Evolutionary conservation across 2,329 filamentous ascomycete genomes (phyloP).

Genomic region (Chaetothyriales sp.): DNA sequence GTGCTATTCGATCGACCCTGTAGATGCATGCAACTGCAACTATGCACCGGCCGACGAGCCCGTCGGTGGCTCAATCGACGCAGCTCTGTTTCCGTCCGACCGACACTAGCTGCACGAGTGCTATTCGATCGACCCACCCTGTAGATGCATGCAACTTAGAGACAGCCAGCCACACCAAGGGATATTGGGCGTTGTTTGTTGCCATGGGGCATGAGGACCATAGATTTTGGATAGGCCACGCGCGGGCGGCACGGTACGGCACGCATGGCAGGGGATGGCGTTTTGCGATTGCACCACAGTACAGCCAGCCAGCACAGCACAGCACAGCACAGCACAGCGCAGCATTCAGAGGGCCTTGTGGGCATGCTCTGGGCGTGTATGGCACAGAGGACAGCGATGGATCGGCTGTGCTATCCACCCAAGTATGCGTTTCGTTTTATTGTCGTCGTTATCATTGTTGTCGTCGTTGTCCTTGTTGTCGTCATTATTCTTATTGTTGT

Average conservation of each 20-base stretch:
- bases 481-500: too few species aligned
- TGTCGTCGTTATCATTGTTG: too few species aligned
- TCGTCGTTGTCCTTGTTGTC: too few species aligned
- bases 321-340: background rate
- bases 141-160: constrained; percentile 1
- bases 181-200: background rate
- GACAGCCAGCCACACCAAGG: background rate
- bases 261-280: constrained; percentile 1
- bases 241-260: too few species aligned
- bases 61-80: constrained; percentile 19
- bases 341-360: background rate
- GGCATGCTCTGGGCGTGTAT: constrained; percentile 4
- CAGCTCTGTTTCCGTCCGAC: constrained; percentile 23
- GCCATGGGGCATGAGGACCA: constrained; percentile 1
- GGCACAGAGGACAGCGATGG: constrained; percentile 11
- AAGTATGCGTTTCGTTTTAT: too few species aligned
- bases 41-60: constrained; percentile 7
- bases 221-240: constrained; percentile 5
- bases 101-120: constrained; percentile 29
- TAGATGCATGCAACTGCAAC: constrained; percentile 8
- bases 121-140: constrained; percentile 28
- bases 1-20: constrained; percentile 28
- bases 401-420: background rate
- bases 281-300: constrained; percentile 1
- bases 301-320: constrained; percentile 6